Percentiles rank a stretch among this genome's conserved stretches.
These are phyloP conservation scores for Agrostemma githago DNA, from an alignment of 148 eudicot genomes.

Conservation along the genomic window DNA sequence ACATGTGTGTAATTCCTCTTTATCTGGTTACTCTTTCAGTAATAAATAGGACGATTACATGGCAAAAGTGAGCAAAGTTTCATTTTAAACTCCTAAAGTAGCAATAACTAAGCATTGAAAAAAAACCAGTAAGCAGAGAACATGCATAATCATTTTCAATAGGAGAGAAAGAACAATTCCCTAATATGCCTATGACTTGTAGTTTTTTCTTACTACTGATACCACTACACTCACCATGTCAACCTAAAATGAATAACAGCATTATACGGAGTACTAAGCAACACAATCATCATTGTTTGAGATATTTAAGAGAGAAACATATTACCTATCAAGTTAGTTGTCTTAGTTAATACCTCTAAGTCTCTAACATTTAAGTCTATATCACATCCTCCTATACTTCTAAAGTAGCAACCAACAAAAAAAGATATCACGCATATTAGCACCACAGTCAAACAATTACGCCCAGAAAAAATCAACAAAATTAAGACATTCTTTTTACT, in stretches of 20 bases:
- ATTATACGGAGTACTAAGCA: not conserved
- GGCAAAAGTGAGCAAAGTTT: not conserved
- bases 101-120: not conserved
- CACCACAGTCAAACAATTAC: no score
- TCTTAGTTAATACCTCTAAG: not conserved
- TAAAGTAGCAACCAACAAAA: no score
- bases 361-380: no score
- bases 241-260: not conserved
- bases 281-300: not conserved
- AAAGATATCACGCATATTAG: no score
- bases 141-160: not conserved
- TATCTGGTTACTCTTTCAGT: no score
- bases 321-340: not conserved
- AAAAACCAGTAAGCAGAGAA: constrained; percentile 2
- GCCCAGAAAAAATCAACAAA: no score
- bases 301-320: not conserved
- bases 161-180: not conserved
- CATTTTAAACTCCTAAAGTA: not conserved
- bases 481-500: no score
- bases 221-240: not conserved
- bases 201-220: not conserved
- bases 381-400: no score
- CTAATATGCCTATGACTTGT: not conserved
- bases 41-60: not conserved
- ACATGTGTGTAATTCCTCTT: no score